These are phyloP conservation scores for Ascobolus immersus DNA, from an alignment of 495 filamentous ascomycete genomes.

Conservation along the genomic window DNA sequence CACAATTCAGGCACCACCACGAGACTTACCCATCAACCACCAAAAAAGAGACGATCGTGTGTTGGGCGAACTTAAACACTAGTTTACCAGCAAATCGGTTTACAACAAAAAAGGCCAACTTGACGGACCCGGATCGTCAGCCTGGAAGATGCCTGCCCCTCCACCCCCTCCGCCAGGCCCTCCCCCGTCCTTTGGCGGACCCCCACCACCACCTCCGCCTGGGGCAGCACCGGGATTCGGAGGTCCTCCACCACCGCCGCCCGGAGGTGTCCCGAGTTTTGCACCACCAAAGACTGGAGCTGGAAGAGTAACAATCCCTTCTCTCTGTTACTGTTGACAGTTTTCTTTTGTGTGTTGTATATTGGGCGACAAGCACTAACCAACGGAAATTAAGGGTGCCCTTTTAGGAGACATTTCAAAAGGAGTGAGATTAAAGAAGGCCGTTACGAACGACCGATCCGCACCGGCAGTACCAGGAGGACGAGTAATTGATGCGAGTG, in stretches of 20 bases:
- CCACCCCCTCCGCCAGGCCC: too few species aligned
- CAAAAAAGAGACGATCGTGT: too few species aligned
- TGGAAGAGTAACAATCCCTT: slow-evolving; percentile 9
- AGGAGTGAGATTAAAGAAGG: slow-evolving; percentile 56
- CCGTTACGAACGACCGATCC: slow-evolving; percentile 84
- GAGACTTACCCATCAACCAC: too few species aligned
- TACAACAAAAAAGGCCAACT: too few species aligned
- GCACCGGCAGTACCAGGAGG: slow-evolving; percentile 34
- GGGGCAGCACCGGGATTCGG: slow-evolving; percentile 5
- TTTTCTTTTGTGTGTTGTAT: too few species aligned
- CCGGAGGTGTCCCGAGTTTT: slow-evolving; percentile 5
- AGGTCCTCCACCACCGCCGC: slow-evolving; percentile 12
- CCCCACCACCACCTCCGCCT: slow-evolving; percentile 13
- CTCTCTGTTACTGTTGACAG: not conserved
- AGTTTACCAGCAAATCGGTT: too few species aligned
- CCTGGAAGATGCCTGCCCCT: too few species aligned
- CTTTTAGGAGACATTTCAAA: slow-evolving; percentile 76
- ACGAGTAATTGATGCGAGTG: slow-evolving; percentile 27
- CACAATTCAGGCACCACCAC: too few species aligned
- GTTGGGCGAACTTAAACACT: too few species aligned
- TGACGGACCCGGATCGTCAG: too few species aligned
- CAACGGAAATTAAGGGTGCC: slow-evolving; percentile 38
- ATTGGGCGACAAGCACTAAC: slow-evolving; percentile 12
- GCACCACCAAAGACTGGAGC: slow-evolving; percentile 2
- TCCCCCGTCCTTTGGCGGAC: too few species aligned